These are phyloP conservation scores for Hypoxylon cercidicola DNA, from an alignment of 495 filamentous ascomycete species.

Conservation along the genomic window DNA sequence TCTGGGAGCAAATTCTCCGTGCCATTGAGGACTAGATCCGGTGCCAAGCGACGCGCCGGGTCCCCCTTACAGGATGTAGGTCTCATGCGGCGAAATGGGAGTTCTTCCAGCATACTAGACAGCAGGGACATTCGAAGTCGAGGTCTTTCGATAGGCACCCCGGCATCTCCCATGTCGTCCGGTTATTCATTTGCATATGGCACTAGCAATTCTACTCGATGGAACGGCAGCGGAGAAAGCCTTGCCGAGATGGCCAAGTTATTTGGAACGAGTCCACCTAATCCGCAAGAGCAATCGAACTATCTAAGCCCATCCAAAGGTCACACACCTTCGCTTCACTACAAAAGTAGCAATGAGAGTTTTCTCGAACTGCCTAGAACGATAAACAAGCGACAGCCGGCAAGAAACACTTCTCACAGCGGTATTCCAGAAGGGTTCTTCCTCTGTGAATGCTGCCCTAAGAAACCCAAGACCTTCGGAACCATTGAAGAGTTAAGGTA, in stretches of 20 bases:
- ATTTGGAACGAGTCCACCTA: conserved; percentile 28
- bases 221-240: conserved; percentile 37
- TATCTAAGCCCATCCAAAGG: conserved; percentile 26
- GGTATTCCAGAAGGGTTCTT: conserved; percentile 10
- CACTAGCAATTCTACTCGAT: conserved; percentile 31
- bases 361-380: conserved; percentile 40
- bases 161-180: conserved; percentile 31
- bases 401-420: conserved; percentile 2
- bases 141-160: conserved; percentile 28
- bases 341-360: conserved; percentile 44
- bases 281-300: conserved; percentile 14
- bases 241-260: conserved; percentile 33
- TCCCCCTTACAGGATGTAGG: conserved; percentile 33
- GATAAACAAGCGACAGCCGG: conserved; percentile 19
- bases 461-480: conserved; percentile 86
- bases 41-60: conserved; percentile 36
- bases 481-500: conserved; percentile 77
- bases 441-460: conserved; percentile 87
- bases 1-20: conserved; percentile 18
- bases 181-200: conserved; percentile 36
- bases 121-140: conserved; percentile 26
- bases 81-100: conserved; percentile 35
- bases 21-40: conserved; percentile 25
- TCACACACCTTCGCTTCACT: conserved; percentile 24
- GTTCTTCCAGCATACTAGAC: conserved; percentile 40